A percentile compares a stretch with the other conserved stretches of the same genome.
Conservation (phyloP, 495 filamentous ascomycete species). For the Penicillium parvum region DNA sequence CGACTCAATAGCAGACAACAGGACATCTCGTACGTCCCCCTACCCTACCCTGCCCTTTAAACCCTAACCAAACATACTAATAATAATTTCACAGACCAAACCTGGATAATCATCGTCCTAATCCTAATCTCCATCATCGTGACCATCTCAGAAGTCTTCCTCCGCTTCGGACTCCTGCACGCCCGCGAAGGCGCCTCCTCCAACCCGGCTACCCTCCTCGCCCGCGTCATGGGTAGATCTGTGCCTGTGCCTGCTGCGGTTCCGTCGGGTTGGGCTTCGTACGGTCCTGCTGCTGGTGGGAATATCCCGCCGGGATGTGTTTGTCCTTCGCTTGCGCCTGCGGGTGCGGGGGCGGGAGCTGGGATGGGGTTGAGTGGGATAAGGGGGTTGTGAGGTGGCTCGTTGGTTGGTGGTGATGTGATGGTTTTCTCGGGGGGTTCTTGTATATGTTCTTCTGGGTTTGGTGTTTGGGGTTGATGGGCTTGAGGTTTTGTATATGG, state of each 20-base stretch:
- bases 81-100: constrained; percentile 55
- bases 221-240: constrained; percentile 21
- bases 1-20: constrained; percentile 87
- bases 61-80: too few relatives aligned
- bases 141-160: constrained; percentile 81
- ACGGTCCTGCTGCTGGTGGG: constrained; percentile 7
- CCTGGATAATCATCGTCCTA: constrained; percentile 96
- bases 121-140: constrained; percentile 88
- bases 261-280: constrained; percentile 16
- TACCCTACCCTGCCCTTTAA: neutral
- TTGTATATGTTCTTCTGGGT: neutral
- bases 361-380: constrained; percentile 10
- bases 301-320: constrained; percentile 23
- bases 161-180: constrained; percentile 77
- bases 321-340: constrained; percentile 20
- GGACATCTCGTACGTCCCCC: constrained; percentile 65
- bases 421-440: neutral
- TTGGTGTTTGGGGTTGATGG: too few relatives aligned
- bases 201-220: constrained; percentile 15
- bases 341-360: constrained; percentile 2
- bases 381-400: constrained; percentile 5
- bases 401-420: neutral
- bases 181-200: constrained; percentile 24
- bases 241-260: constrained; percentile 14
- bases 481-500: too few relatives aligned